Evolutionary conservation across 2,329 filamentous ascomycete species (phyloP).

Genomic region (Fonsecaea nubica): DNA sequence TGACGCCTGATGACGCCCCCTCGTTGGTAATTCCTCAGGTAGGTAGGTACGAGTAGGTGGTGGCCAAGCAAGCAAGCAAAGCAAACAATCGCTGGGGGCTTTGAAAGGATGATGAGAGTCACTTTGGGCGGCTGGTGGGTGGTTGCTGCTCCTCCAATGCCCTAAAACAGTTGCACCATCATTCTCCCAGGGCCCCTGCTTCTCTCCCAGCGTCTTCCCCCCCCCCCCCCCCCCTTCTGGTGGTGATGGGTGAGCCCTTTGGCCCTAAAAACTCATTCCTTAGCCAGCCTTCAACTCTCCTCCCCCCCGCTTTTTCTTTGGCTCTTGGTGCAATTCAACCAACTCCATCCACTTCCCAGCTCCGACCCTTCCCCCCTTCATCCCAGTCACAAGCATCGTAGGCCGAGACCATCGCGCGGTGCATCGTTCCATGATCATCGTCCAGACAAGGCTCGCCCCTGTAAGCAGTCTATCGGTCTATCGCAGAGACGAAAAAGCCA

Average conservation of each 20-base stretch:
- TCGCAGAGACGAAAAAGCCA: neutral
- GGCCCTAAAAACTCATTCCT: neutral
- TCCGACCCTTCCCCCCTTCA: constrained; percentile 5
- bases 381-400: constrained; percentile 13
- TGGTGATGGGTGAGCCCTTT: neutral
- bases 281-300: neutral
- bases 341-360: constrained; percentile 15
- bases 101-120: too few relatives aligned
- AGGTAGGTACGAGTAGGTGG: neutral
- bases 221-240: neutral
- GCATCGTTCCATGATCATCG: constrained; percentile 19
- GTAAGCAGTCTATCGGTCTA: constrained; percentile 13
- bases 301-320: constrained; percentile 6
- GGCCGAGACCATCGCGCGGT: constrained; percentile 19
- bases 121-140: neutral
- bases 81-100: too few relatives aligned
- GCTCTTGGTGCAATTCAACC: neutral
- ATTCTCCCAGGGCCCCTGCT: constrained; percentile 8
- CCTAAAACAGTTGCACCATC: constrained; percentile 13
- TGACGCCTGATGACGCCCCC: too few relatives aligned
- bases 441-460: constrained; percentile 11
- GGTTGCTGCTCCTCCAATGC: constrained; percentile 3
- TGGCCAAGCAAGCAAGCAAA: too few relatives aligned
- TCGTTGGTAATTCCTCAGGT: neutral
- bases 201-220: neutral